Evolutionary conservation across 768 basidiomycete species (phyloP), one percentile per base, ranked within the genome.

Genomic region (Trametes sanguinea): DNA sequence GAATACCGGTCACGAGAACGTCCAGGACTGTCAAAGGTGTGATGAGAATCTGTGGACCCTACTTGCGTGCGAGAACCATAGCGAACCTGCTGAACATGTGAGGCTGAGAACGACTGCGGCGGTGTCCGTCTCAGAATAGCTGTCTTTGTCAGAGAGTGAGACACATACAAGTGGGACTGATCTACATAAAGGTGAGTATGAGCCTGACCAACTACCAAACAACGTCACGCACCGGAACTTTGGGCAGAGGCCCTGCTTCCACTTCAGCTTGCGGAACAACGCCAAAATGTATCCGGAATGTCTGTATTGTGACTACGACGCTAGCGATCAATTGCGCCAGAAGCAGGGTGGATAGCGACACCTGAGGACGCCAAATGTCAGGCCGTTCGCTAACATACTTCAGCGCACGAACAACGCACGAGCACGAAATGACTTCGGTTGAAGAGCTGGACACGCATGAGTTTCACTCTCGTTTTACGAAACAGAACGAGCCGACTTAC

Each of bases 1-100:
- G 42, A 14, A 68, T 67, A 3, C 62, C 51, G 8, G 68, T 69
- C 13, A 69, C 55, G 8, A 61, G 54, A 16, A 68, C 54, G 42
- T 69, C 68, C n/a, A 68, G 65, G 4, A 66, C 68, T 69, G 27
- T 17, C 11, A 2, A 17, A 10, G 9, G 8, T 13, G 9, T 14
- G 29, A 30, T 11, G n/a, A 22, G 22, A 47, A n/a, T 13, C 22
- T 22, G 22, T 32, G 33, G 32, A 39, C 13, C 16, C 14, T 42
- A 22, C 16, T 13, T 1, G 17, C n/a, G 33, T n/a, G 1, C 30
- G 2, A 7, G n/a, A 11, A 6, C 1, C 8, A 14, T 14, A 5
- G 45, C 17, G 6, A 9, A 57, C 61, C 9, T 9, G 67, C 67
- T 11, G 67, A 65, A 33, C 58, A 63, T 16, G 64, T 43, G 17